phyloP scores from a whole-genome alignment of 352 stramenopile species.

The Stephanocyclus meneghinianus region DNA sequence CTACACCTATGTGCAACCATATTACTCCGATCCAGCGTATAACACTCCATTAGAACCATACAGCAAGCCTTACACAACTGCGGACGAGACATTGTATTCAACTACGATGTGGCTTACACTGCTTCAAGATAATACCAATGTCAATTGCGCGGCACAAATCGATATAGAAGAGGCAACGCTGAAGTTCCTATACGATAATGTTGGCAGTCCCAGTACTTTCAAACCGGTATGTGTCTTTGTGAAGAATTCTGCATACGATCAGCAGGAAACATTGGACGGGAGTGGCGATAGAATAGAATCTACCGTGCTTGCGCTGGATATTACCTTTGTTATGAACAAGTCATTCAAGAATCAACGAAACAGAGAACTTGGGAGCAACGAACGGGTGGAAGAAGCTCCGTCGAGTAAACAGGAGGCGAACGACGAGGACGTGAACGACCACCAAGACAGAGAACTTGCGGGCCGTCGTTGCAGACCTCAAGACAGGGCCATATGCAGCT shows the following conservation, averaged over 20 bases:
- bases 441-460: not conserved
- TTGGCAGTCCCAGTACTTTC: constrained; percentile 14
- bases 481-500: constrained; percentile 17
- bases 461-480: constrained; percentile 9
- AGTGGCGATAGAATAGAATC: constrained; percentile 10
- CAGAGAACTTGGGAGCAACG: not conserved
- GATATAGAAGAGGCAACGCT: constrained; percentile 16
- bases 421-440: not conserved
- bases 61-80: constrained; percentile 8
- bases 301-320: constrained; percentile 8
- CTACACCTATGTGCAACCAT: not conserved
- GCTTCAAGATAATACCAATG: constrained; percentile 16
- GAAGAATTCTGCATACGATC: constrained; percentile 1
- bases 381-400: not conserved
- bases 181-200: constrained; percentile 21
- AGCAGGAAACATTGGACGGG: constrained; percentile 5
- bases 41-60: constrained; percentile 14
- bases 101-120: constrained; percentile 4
- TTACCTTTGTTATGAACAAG: constrained; percentile 14
- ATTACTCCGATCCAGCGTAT: not conserved
- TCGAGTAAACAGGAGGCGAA: not conserved
- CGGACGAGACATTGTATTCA: constrained; percentile 6
- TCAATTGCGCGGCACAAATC: constrained; percentile 5
- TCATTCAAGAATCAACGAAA: constrained; percentile 4
- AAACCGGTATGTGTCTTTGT: constrained; percentile 19